Conservation (phyloP, 495 filamentous ascomycete genomes). For the Daldinia bambusicola region DNA sequence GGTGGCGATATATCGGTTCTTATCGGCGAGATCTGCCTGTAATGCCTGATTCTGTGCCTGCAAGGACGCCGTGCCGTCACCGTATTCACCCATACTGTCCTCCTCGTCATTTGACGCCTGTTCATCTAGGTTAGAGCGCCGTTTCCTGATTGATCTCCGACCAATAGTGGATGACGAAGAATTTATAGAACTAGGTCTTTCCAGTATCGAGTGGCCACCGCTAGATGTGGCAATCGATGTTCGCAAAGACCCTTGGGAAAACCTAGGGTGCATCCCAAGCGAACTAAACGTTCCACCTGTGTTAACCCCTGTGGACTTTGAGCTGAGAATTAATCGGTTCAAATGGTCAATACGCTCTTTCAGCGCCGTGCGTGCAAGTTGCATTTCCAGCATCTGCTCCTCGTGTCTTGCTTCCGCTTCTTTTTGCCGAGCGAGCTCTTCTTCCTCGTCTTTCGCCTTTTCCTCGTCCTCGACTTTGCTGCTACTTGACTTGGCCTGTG, state of each 20-base stretch:
- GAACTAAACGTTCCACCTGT: constrained; percentile 74
- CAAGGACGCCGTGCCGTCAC: constrained; percentile 84
- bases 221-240: constrained; percentile 81
- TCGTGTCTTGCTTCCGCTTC: constrained; percentile 87
- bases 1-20: constrained; percentile 94
- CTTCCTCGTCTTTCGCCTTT: constrained; percentile 65
- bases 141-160: constrained; percentile 54
- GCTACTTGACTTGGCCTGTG: constrained; percentile 67
- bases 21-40: constrained; percentile 92
- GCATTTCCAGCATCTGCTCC: constrained; percentile 98
- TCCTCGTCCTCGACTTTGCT: constrained; percentile 76
- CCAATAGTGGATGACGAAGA: constrained; percentile 70
- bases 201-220: constrained; percentile 63
- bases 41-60: constrained; percentile 85
- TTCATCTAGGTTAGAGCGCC: constrained; percentile 55
- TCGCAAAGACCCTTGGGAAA: constrained; percentile 68
- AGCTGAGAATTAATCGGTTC: constrained; percentile 93
- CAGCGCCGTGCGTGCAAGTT: constrained; percentile 91
- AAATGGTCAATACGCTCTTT: constrained; percentile 98
- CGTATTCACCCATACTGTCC: constrained; percentile 82
- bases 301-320: constrained; percentile 95
- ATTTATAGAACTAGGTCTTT: constrained; percentile 72
- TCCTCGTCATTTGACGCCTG: constrained; percentile 67
- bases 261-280: constrained; percentile 73
- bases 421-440: constrained; percentile 79